Base-by-base conservation (phyloP, 441 rosid species). In the Gossypium schwendimanii region DNA sequence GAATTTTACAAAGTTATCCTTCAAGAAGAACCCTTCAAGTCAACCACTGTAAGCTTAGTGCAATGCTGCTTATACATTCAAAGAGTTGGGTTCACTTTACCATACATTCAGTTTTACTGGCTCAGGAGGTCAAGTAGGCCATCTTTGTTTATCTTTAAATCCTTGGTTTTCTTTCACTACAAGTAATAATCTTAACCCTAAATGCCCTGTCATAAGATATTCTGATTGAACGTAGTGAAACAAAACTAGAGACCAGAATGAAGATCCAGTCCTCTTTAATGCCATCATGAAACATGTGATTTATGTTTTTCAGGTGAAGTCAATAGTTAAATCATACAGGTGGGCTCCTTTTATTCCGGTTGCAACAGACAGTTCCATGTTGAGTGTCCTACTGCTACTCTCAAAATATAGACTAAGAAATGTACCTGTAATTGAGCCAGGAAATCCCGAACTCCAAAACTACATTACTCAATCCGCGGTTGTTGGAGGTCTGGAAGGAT, bases 1-100 rank as follows among this genome's bases (percentile, higher is more conserved):
- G 97, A 93, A 69, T 91, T 91, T 73, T 93, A 90, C 81, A 79
- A 89, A 77, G 86, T 86, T 28, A 79, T 91, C 67, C 89, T 94
- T 26, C 82, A 85, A 81, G 96, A 94, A 80, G 98, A 94, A 77
- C 97, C 97, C 44, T 94, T 94, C 78, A 91, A 87, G 80, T 94
- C 96, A 57, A 91, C 97, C 76, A 79, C 87, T 5, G 96, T 91
- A 76, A 83, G 89, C 52, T 47, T 14, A 7, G 63, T 12, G 21
- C 6, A 55, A 33, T 68, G 61, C 5, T 52, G 26, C 53, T 28
- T 52, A 31, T 17, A 31, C 31, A 52, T 68, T 0, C 47, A 52
- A 52, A 10, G 17, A 52, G 11, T 50, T 17, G 10, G 17, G 60
- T 67, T 20, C 71, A 8, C 8, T 23, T 23, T 66, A 49, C 67